Conservation (phyloP, 179 eudicot species). For the Actinidia chinensis region DNA sequence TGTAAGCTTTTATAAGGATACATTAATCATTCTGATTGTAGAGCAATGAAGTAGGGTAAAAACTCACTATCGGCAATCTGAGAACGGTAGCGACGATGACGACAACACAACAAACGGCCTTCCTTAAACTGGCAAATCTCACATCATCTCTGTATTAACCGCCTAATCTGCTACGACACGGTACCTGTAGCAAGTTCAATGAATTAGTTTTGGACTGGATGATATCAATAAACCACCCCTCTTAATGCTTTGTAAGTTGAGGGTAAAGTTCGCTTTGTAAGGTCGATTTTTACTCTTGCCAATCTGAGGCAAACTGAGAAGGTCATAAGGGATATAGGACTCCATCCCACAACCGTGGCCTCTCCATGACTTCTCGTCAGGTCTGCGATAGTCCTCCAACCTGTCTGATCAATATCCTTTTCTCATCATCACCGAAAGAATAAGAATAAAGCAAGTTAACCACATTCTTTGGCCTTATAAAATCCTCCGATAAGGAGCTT, state of each 20-base stretch:
- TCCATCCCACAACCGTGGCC: conserved; percentile 99
- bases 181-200: conserved; percentile 52
- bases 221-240: neutral
- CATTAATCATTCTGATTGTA: too few relatives aligned
- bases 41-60: neutral
- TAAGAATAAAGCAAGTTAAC: neutral
- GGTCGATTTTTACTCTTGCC: conserved; percentile 62
- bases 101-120: conserved; percentile 62
- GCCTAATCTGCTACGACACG: conserved; percentile 97
- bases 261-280: neutral
- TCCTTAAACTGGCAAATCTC: conserved; percentile 73
- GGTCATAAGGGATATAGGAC: conserved; percentile 80
- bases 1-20: neutral
- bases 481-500: neutral
- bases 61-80: conserved; percentile 80
- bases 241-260: too few relatives aligned
- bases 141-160: conserved; percentile 96
- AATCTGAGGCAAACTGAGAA: conserved; percentile 75
- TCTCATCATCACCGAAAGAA: conserved; percentile 6
- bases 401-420: conserved; percentile 75
- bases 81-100: conserved; percentile 91
- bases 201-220: neutral
- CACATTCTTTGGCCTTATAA: neutral
- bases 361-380: conserved; percentile 92
- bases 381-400: conserved; percentile 97